Evolutionary conservation across 2,329 filamentous ascomycete species (phyloP), one percentile per base, ranked within the genome.

Genomic region (Graphilbum fragrans): DNA sequence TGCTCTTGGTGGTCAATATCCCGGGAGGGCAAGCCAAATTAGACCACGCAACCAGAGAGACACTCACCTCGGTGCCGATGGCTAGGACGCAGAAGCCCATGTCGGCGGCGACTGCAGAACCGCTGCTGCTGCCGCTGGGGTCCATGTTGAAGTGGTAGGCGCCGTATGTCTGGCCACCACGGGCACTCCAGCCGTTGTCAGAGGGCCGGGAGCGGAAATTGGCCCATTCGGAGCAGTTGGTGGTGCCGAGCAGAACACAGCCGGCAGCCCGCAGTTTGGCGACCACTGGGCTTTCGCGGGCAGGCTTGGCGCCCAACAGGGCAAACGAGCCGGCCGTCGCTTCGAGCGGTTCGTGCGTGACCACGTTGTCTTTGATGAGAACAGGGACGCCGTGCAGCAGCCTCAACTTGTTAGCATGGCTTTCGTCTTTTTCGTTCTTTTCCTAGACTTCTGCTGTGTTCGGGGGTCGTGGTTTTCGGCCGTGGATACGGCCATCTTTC

Each of bases 301-400:
- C 32, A 2, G 47, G 44, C 17, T 41, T 43, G 39, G 44, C 42
- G 1, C 47, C 45, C 16, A 77, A 51, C 0, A 85, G 62, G 2
- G 76, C 70, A 46, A 69, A 80, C 0, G 79, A 84, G 3, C 80
- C 80, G 3, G 77, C 62, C 0, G 61, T 77, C 47, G 74, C 81
- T 4, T 47, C 42, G 2, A 46, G 34, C 44, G 63, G 55, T 52
- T 82, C 77, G 2, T 58, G 54, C 0, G 77, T 82, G 14, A 70
- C 77, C 38, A 83, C 80, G 52, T 78, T 80, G 57, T 80, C 72
- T 55, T 83, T 83, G 42, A 49, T 10, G 7, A 49, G 31, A 31
- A 48, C 11, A 2, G 49, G 47, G 0, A 47, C 42, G 19, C 48
- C 48, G 14, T 46, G 44, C 12, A 50, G 32, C 4, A 31, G 42